Conservation (phyloP, 2,329 filamentous ascomycete genomes). For the Achaetomium macrosporum region DNA sequence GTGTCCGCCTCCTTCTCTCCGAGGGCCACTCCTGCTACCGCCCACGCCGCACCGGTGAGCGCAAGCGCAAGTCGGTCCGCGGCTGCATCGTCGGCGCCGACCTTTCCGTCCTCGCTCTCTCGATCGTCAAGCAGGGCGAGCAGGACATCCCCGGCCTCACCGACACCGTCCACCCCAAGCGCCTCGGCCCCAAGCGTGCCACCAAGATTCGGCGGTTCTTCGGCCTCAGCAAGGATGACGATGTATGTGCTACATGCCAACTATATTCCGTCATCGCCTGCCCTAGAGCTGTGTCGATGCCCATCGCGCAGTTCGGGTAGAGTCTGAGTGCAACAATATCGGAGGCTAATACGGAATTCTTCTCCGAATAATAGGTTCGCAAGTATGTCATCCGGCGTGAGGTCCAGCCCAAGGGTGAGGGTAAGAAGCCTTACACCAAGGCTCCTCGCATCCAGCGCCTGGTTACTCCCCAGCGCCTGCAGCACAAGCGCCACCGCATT, state of each 20-base stretch:
- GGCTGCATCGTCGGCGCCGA: conserved; percentile 98
- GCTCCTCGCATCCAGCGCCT: conserved; percentile 99
- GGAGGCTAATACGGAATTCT: conserved; percentile 38
- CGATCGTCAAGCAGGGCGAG: conserved; percentile 98
- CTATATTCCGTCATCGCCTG: conserved; percentile 64
- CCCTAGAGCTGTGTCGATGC: conserved; percentile 46
- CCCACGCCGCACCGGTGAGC: conserved; percentile 93
- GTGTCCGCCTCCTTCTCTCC: conserved; percentile 93
- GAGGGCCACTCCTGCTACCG: conserved; percentile 99
- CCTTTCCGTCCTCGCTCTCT: conserved; percentile 87
- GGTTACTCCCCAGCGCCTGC: conserved; percentile 97
- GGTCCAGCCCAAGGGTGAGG: conserved; percentile 94
- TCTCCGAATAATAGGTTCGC: conserved; percentile 64
- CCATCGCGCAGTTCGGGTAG: conserved; percentile 45
- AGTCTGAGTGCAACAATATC: conserved; percentile 47
- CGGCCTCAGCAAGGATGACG: conserved; percentile 99
- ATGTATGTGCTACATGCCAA: conserved; percentile 70
- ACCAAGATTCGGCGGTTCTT: conserved; percentile 99
- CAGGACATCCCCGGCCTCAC: conserved; percentile 90
- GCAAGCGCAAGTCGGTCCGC: conserved; percentile 98
- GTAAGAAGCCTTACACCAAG: conserved; percentile 99
- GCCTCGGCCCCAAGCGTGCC: conserved; percentile 97
- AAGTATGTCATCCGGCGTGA: conserved; percentile 99
- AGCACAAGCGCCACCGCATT: conserved; percentile 98
- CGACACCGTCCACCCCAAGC: conserved; percentile 98